Evolutionary conservation across 2,329 filamentous ascomycete genomes (phyloP), one percentile per base, ranked within the genome.

Genomic region (Xylariaceae sp.): DNA sequence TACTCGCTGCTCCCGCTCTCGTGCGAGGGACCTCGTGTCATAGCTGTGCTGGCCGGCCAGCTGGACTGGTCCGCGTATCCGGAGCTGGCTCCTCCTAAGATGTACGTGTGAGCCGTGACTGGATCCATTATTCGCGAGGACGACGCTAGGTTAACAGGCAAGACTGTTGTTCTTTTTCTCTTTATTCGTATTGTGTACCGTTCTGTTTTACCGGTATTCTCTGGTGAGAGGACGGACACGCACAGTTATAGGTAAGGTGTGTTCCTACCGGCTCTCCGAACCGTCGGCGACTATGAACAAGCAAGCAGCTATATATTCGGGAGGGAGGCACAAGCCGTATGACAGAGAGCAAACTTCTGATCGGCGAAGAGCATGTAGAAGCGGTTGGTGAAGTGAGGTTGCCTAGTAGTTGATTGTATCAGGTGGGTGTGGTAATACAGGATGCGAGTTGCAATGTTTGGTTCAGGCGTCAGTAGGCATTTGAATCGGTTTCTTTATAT

Each of bases 11-110:
- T 44, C 7, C 40, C 42, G 37, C 65, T 67, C 14, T 50, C 61
- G 47, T 56, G 53, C 7, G 67, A 68, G 18, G 55, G 49, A 18
- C 50, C 51, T 46, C 67, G 61, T 42, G 55, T 50, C 67, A 69
- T 69, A 12, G 52, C 54, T 20, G 61, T 57, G 32, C 61, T 57
- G 19, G 48, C 32, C 7, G 48, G 40, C 63, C 60, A 63, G 23
- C 61, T 50, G 19, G 20, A 44, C n/a, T 54, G 60, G 26, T 44
- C 48, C n/a, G 41, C 37, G 40, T 56, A 57, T 26, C 32, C 21
- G 56, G 59, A 57, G 53, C 53, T 57, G 45, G 40, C 44, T 40
- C 47, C 62, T 48, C 47, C 62, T 48, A 57, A 48, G 5, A 42
- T 29, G 48, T 61, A 61, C 20, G 55, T 16, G 20, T 62, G 40